phyloP scores from a whole-genome alignment of 371 early-diverging fungal genomes.

The Saksenaea vasiformis region DNA sequence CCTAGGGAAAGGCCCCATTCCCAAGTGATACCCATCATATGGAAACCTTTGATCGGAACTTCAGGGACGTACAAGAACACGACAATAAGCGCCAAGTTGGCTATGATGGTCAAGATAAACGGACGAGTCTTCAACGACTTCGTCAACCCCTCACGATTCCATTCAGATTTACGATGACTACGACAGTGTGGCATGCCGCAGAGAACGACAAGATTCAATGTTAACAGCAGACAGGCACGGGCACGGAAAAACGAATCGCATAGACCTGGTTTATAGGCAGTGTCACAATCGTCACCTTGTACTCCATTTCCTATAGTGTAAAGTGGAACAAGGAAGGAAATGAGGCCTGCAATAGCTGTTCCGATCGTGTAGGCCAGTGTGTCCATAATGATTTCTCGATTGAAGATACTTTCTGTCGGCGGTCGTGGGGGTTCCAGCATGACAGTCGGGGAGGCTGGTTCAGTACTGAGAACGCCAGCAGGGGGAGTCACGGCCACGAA shows the following conservation, averaged over 20 bases:
- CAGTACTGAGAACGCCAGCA: constrained; percentile 77
- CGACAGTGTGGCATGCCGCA: constrained; percentile 70
- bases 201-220: constrained; percentile 59
- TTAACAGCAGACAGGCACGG: constrained; percentile 64
- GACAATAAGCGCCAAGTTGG: constrained; percentile 50
- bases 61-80: constrained; percentile 71
- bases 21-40: constrained; percentile 64
- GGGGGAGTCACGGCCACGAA: constrained; percentile 65
- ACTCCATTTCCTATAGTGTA: constrained; percentile 59
- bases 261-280: constrained; percentile 35
- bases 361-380: constrained; percentile 27
- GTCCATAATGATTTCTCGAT: constrained; percentile 39
- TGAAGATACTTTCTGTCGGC: constrained; percentile 67
- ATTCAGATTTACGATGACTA: constrained; percentile 59
- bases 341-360: constrained; percentile 12
- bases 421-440: constrained; percentile 85
- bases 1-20: constrained; percentile 74
- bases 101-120: constrained; percentile 36
- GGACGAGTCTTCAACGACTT: constrained; percentile 1
- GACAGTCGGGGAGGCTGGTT: constrained; percentile 74
- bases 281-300: constrained; percentile 66
- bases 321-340: constrained; percentile 60
- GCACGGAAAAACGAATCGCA: constrained; percentile 72
- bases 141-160: constrained; percentile 32
- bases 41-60: constrained; percentile 66